phyloP scores from a whole-genome alignment of 2,329 filamentous ascomycete genomes.

The Madurella mycetomatis region DNA sequence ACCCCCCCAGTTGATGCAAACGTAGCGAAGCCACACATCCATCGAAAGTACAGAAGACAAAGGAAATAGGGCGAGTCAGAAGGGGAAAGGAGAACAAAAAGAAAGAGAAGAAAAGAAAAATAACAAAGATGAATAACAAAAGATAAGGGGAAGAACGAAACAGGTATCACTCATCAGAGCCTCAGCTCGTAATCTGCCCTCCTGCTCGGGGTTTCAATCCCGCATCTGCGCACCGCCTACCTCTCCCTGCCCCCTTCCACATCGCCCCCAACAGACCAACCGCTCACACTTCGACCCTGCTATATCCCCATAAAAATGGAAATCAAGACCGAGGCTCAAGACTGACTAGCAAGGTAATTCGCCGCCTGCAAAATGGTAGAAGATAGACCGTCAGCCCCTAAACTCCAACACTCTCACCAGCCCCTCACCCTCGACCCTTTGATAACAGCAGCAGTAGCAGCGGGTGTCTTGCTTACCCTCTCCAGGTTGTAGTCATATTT shows the following conservation, averaged over 20 bases:
- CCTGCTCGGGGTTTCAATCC: too few relatives aligned
- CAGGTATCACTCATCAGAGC: slow-evolving; percentile 21
- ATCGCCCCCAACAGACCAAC: neutral
- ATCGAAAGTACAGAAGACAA: neutral
- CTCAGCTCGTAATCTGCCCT: neutral
- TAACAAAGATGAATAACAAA: neutral
- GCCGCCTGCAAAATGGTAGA: slow-evolving; percentile 40
- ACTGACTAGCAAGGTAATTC: slow-evolving; percentile 53
- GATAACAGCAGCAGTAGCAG: neutral
- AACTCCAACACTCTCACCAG: slow-evolving; percentile 3
- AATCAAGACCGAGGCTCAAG: slow-evolving; percentile 31
- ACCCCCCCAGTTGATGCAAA: neutral
- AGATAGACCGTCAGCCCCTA: slow-evolving; percentile 15
- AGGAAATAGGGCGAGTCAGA: neutral
- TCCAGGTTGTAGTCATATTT: slow-evolving; percentile 96
- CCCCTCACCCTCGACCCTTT: slow-evolving; percentile 1
- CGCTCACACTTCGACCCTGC: too few relatives aligned
- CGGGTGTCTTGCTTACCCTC: slow-evolving; percentile 58
- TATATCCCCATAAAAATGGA: neutral
- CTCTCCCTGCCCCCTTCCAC: neutral
- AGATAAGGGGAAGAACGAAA: neutral
- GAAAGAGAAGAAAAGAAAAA: neutral
- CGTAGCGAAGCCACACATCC: neutral
- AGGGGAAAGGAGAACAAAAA: neutral
- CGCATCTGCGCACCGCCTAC: neutral